phyloP scores from a whole-genome alignment of 2,329 filamentous ascomycete genomes.

The Pseudofabraea citricarpa region DNA sequence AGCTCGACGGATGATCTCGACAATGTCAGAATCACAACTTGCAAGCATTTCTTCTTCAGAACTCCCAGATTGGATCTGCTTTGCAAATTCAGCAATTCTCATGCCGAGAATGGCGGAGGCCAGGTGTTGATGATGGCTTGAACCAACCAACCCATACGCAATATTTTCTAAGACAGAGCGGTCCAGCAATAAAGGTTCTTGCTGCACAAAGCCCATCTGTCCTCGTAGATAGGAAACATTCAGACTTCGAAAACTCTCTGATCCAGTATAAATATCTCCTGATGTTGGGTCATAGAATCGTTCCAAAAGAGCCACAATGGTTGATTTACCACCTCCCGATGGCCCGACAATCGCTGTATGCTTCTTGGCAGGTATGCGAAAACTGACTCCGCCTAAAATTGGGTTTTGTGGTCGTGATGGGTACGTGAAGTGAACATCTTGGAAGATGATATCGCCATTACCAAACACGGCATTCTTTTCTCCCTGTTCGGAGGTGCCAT shows the following conservation, averaged over 20 bases:
- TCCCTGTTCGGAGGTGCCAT: conserved; percentile 7
- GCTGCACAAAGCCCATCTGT: conserved; percentile 86
- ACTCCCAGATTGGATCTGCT: conserved; percentile 51
- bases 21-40: conserved; percentile 57
- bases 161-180: conserved; percentile 90
- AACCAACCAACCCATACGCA: conserved; percentile 69
- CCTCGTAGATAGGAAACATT: conserved; percentile 90
- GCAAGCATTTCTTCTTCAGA: conserved; percentile 56
- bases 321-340: conserved; percentile 91
- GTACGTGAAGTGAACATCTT: conserved; percentile 86
- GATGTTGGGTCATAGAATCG: conserved; percentile 89
- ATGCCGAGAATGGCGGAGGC: neutral
- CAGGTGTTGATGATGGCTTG: neutral
- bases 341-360: conserved; percentile 93
- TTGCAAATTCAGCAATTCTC: neutral
- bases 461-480: neutral
- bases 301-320: conserved; percentile 87
- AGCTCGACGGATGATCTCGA: conserved; percentile 49
- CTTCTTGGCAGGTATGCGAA: conserved; percentile 82
- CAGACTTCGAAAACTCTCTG: conserved; percentile 70
- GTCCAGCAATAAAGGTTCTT: conserved; percentile 86
- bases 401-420: conserved; percentile 86
- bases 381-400: conserved; percentile 78
- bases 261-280: conserved; percentile 76
- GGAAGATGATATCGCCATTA: conserved; percentile 71